Percentiles rank a stretch among this genome's conserved stretches.
phyloP scores from a whole-genome alignment of 1,284 basidiomycete genomes.

The Trichosporon sp. region DNA sequence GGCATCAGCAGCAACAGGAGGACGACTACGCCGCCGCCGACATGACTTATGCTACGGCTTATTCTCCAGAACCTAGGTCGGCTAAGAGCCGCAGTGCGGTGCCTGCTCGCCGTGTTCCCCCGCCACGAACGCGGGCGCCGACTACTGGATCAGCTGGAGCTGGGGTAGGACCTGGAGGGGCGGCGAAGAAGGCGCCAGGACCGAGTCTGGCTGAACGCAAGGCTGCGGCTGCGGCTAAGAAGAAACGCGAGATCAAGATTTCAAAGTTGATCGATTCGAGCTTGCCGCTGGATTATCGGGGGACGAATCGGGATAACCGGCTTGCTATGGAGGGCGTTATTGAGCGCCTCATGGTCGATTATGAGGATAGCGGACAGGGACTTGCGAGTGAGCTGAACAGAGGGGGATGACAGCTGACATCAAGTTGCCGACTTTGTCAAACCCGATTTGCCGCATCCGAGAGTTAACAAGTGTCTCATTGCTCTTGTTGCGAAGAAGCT shows the following conservation, averaged over 20 bases:
- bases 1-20: not conserved
- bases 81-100: not conserved
- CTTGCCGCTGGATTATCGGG: constrained; percentile 83
- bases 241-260: constrained; percentile 60
- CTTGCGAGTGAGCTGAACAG: constrained; percentile 17
- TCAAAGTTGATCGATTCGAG: constrained; percentile 65
- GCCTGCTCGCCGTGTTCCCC: not conserved
- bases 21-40: constrained; percentile 20
- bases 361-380: constrained; percentile 27
- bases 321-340: constrained; percentile 67
- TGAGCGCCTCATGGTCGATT: constrained; percentile 32
- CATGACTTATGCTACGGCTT: constrained; percentile 43
- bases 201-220: constrained; percentile 17
- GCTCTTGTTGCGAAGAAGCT: constrained; percentile 82
- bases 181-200: not conserved
- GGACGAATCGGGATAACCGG: constrained; percentile 60
- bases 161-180: not conserved
- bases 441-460: constrained; percentile 74
- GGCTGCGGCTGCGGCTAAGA: constrained; percentile 59
- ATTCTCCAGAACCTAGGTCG: constrained; percentile 20
- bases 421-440: constrained; percentile 72
- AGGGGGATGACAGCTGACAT: not conserved
- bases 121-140: constrained; percentile 1
- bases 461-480: constrained; percentile 88
- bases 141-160: too few relatives aligned